Base-by-base conservation (phyloP, 805 yeast species). In the Ogataea henricii region DNA sequence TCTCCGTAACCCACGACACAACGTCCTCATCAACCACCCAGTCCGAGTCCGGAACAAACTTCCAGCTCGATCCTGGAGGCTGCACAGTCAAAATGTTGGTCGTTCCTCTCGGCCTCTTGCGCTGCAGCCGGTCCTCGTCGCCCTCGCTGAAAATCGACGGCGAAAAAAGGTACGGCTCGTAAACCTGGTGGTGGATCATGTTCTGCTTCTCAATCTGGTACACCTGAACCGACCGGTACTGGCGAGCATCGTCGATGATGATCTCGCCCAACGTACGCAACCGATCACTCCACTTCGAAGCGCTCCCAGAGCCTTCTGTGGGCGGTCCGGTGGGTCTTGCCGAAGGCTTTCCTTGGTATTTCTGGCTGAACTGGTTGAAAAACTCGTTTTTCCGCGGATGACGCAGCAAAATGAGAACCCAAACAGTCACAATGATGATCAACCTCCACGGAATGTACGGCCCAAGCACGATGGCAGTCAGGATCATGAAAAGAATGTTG, bases 141-240 rank as follows among this genome's bases (percentile, higher is more conserved):
- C 66, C 64, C 16, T 64, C 60, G 48, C 79, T 83, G 64, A 85
- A 91, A 0, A 83, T 63, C 2, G 70, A 69, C 10, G 70, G 69
- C 0, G 92, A 75, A 60, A 74, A 87, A 18, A 77, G 62, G 60
- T 79, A 79, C 23, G 82, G 78, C 32, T 76, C 72, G 87, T 92
- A 90, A 23, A 73, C 73, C 6, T 74, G 69, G 0, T 82, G 78
- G 13, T 51, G 48, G 2, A 85, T 75, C 21, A 81, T 65, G 32
- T 86, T 86, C 55, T 77, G 85, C 37, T 76, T 73, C 61, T 87
- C 87, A 20, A 90, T 73, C 64, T 90, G 96, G 63, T 75, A 91
- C 1, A 91, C 71, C 59, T 90, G 95, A 6, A 88, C 90, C n/a
- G 69, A 63, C 37, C 80, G 70, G 0, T 69, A 63, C 40, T 82